Conservation (phyloP, 768 basidiomycete species). For the Mrakia frigida region DNA sequence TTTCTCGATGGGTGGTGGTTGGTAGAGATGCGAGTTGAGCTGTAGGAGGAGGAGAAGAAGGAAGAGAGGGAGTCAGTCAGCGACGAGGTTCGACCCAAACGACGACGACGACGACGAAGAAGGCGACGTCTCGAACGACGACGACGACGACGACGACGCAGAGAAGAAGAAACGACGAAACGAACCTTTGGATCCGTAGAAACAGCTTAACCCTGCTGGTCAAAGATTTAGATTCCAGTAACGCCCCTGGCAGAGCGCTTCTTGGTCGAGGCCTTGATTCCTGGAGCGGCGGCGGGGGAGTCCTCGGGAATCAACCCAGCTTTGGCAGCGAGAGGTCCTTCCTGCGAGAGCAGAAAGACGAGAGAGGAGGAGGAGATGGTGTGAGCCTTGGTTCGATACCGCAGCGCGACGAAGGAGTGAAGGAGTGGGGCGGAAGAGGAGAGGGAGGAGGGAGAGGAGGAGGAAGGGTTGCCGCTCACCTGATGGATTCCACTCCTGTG, state of each 20-base stretch:
- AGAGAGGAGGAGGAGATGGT: background rate
- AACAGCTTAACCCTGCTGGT: background rate
- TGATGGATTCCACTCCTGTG: slow-evolving; percentile 80
- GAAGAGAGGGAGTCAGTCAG: no score
- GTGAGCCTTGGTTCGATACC: background rate
- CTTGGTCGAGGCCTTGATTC: slow-evolving; percentile 11
- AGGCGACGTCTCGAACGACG: no score
- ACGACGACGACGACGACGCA: no score
- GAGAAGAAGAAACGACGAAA: no score
- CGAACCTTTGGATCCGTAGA: no score
- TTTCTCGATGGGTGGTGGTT: no score
- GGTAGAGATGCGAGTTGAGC: no score
- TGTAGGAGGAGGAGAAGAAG: no score
- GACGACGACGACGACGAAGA: no score
- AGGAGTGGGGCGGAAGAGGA: background rate
- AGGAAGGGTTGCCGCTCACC: slow-evolving; percentile 49
- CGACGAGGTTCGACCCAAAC: no score
- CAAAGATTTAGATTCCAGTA: background rate
- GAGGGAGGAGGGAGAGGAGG: background rate
- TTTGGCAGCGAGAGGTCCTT: slow-evolving; percentile 24
- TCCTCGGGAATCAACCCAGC: slow-evolving; percentile 13
- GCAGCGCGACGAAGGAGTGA: background rate
- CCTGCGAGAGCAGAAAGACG: background rate
- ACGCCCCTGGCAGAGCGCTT: slow-evolving; percentile 3
- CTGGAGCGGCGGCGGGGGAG: background rate